Conservation (phyloP, 2,329 filamentous ascomycete species). For the Fusarium avenaceum region DNA sequence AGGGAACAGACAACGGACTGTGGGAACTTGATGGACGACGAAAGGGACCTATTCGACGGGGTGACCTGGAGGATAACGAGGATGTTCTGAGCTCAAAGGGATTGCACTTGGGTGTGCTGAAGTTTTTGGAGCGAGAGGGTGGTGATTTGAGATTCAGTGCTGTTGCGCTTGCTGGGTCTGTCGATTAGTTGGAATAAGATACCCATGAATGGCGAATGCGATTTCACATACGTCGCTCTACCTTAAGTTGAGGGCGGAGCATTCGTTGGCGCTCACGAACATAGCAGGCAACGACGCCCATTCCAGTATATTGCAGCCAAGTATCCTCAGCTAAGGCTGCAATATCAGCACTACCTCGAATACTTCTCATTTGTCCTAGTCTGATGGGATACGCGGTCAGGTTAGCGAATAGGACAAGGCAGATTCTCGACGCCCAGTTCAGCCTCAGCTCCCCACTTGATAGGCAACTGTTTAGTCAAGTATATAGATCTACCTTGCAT, state of each 20-base stretch:
- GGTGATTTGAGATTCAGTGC: slow-evolving; percentile 71
- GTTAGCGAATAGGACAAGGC: slow-evolving; percentile 13
- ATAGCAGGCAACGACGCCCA: background rate
- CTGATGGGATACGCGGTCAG: background rate
- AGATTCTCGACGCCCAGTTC: slow-evolving; percentile 42
- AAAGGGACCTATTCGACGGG: slow-evolving; percentile 70
- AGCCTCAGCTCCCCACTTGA: slow-evolving; percentile 39
- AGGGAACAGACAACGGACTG: slow-evolving; percentile 72
- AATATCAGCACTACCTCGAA: background rate
- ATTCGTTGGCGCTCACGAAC: background rate
- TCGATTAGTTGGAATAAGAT: slow-evolving; percentile 57
- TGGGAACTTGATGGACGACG: slow-evolving; percentile 73
- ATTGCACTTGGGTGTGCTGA: slow-evolving; percentile 74
- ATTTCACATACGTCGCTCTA: too few relatives aligned
- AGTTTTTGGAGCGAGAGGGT: slow-evolving; percentile 69
- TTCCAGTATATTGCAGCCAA: background rate
- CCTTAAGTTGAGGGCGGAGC: too few relatives aligned
- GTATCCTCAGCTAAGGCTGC: background rate
- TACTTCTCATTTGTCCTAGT: background rate
- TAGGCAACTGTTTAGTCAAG: slow-evolving; percentile 38
- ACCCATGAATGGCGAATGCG: slow-evolving; percentile 20
- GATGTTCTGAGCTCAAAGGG: slow-evolving; percentile 83
- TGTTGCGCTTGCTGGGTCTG: slow-evolving; percentile 66
- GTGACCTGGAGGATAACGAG: slow-evolving; percentile 69
- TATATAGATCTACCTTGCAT: slow-evolving; percentile 7